Evolutionary conservation across 768 basidiomycete species (phyloP), one percentile per base, ranked within the genome.

Genomic region (Dentipellis fragilis): DNA sequence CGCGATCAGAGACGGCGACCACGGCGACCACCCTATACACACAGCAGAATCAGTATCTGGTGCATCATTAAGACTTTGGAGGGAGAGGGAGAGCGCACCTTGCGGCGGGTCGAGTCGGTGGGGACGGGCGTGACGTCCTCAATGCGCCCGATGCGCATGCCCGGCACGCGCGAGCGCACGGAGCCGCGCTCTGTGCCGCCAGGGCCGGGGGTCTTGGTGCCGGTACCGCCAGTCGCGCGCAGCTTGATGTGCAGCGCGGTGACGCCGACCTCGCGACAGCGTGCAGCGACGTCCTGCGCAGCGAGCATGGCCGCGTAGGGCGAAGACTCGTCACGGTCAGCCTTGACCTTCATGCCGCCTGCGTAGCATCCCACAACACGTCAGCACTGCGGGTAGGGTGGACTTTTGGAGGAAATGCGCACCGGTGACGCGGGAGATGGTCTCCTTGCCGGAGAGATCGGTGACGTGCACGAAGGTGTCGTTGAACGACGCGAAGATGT

Each of bases 271-370:
- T 98, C 96, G 69, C 90, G 89, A 87, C 96, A 99, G 64, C 94
- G 91, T 52, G 78, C 71, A 57, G 95, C 95, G 63, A 93, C 93
- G 65, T 98, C 95, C 77, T 98, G 95, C 45, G 95, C 93, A 54
- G 95, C 95, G 71, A 98, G 79, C 94, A 96, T 95, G 70, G 94
- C 93, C 52, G 93, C 92, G 69, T 96, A 91, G 16, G 90, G 91
- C 21, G 94, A 97, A 42, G 93, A 97, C 76, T 99, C 96, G 76
- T 99, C 96, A 74, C 96, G 89, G 75, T 99, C 96, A 11, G 95
- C 96, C 80, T 98, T 99, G 75, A 99, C 96, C 79, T 98, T 98
- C 96, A 98, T 98, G 58, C 96, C 96, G 71, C 92, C 91, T 89
- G 4, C 34, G 16, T 34, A 35, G 23, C 17, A 14, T 37, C 29